Base-by-base conservation (phyloP, 1,284 basidiomycete species). In the Coniophora puteana region DNA sequence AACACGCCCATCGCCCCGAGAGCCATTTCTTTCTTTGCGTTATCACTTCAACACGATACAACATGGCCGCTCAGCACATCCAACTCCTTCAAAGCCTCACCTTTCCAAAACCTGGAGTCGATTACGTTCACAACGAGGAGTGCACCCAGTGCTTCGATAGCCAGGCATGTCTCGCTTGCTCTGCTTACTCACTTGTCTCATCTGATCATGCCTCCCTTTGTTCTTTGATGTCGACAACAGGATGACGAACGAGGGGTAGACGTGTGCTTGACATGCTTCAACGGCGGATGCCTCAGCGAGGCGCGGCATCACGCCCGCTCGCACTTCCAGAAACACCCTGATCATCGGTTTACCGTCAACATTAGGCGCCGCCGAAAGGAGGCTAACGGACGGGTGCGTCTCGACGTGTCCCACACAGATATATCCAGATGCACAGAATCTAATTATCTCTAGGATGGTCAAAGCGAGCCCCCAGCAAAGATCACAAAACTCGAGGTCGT, bases 81-180 rank as follows among this genome's bases (percentile, higher is more conserved):
- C n/a, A n/a, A n/a, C n/a, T n/a, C n/a, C n/a, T n/a, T n/a, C n/a
- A n/a, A 22, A 51, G 11, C 4, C 47, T 64, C 2, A 47, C 60
- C 24, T 59, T 52, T 2, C 72, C 72, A 7, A 69, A 53, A 40
- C 55, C 73, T 1, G 71, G n/a, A n/a, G n/a, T 68, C 3, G 72
- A 78, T 40, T 68, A 68, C 1, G 84, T 93, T 0, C 84, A 93
- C 54, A 71, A 88, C 8, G 91, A 93, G 59, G 91, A 94, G 61
- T 95, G 92, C 55, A 96, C 94, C 0, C 90, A 94, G 46, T 99
- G 95, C 63, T 99, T 98, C 60, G 94, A 98, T 62, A 83, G 81
- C 55, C 91, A 95, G 76, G 93, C 88, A 56, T 35, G 69, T 51
- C 45, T n/a, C n/a, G n/a, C n/a, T n/a, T n/a, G n/a, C n/a, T n/a